Base-by-base conservation (phyloP, 768 basidiomycete species). In the Tricholoma hemisulphureum region DNA sequence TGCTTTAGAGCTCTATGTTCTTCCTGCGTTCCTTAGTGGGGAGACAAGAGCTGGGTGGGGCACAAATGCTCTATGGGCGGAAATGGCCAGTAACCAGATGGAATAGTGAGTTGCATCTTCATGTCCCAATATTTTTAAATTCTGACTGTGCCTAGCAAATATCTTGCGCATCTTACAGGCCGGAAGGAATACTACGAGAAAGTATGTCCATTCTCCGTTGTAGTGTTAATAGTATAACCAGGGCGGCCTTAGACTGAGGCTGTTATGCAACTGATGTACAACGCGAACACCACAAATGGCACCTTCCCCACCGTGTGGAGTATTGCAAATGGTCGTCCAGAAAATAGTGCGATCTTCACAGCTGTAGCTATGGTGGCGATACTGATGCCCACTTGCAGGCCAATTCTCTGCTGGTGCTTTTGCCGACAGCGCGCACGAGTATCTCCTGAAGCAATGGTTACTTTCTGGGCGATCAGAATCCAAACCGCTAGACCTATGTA, bases 161-260 rank as follows among this genome's bases (percentile, higher is more conserved):
- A 92, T 61, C 79, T 94, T 0, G 88, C 88, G 3, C 83, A 89
- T 67, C 67, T 88, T 3, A 93, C 90, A 1, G 88, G 87, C 7
- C 83, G 88, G 56, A 73, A 80, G 29, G 79, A 80, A 41, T 88
- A 87, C 68, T 81, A 74, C 58, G 77, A 83, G 58, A 79, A 74
- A 67, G 80, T 77, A 35, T 21, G 53, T 21, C 11, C 31, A 11
- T 0, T 34, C 6, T 29, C 18, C 32, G 18, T 46, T 9, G 26
- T 24, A 13, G 23, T 13, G 24, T 24, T 4, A 45, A 20, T 13
- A 20, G 34, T 29, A 8, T 58, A 29, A 31, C 54, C 16, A 56
- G 32, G 13, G 71, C 75, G 11, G 67, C 69, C 1, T 63, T 72
- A 63, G 85, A 83, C 62, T 2, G 77, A 82, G 55, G 65, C 65